A percentile compares a stretch with the other conserved stretches of the same genome.
phyloP scores from a whole-genome alignment of 257 asterid genomes.

The Fraxinus excelsior region DNA sequence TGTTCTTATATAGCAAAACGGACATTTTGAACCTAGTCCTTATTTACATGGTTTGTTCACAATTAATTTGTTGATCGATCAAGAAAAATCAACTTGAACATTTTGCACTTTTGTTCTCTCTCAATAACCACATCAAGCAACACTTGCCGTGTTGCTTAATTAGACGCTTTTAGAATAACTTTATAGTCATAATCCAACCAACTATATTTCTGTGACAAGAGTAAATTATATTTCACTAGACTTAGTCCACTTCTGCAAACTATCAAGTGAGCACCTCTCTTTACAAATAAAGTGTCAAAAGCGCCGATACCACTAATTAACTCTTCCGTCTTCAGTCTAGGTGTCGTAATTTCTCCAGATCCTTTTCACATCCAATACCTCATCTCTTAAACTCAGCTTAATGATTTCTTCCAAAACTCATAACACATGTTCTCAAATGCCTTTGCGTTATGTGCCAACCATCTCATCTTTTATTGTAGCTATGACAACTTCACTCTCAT shows the following conservation, averaged over 20 bases:
- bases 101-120: not conserved
- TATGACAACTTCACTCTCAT: not conserved
- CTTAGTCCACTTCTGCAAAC: not conserved
- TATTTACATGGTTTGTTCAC: not conserved
- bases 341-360: not conserved
- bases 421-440: not conserved
- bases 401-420: not conserved
- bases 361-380: not conserved
- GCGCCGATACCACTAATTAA: not conserved
- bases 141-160: not conserved
- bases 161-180: not conserved
- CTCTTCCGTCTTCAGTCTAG: not conserved
- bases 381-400: not conserved
- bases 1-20: not conserved
- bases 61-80: not conserved
- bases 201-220: not conserved
- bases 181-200: not conserved
- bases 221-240: not conserved
- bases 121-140: not conserved
- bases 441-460: not conserved
- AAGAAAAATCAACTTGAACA: not conserved
- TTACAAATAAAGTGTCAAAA: not conserved
- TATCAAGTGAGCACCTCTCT: not conserved
- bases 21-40: slow-evolving; percentile 2
- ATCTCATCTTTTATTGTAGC: not conserved